phyloP scores from a whole-genome alignment of 352 stramenopile genomes.

The Globisporangium barbulae region DNA sequence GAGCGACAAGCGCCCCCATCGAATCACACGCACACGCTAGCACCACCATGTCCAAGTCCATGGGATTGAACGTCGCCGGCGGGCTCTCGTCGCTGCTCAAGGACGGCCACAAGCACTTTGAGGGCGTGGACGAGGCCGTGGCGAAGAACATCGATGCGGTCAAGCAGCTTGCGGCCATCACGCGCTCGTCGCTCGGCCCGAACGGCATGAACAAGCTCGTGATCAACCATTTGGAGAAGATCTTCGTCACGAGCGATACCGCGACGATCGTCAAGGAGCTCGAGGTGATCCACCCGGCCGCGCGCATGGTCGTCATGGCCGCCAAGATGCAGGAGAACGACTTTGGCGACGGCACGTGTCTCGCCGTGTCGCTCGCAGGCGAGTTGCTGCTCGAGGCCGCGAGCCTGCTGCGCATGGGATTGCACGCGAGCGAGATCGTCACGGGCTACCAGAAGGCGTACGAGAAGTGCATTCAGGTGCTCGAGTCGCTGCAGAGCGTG shows the following conservation, averaged over 20 bases:
- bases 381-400: constrained; percentile 96
- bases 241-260: constrained; percentile 99
- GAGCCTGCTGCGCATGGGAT: constrained; percentile 96
- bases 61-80: constrained; percentile 94
- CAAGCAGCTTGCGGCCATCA: constrained; percentile 97
- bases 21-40: neutral
- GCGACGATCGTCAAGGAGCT: constrained; percentile 99
- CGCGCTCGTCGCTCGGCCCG: constrained; percentile 96
- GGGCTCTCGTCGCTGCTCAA: constrained; percentile 98
- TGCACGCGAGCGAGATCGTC: constrained; percentile 98
- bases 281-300: constrained; percentile 98
- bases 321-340: constrained; percentile 99
- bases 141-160: constrained; percentile 98
- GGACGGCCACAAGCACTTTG: constrained; percentile 96
- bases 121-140: constrained; percentile 94
- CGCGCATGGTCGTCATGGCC: constrained; percentile 98
- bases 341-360: constrained; percentile 95
- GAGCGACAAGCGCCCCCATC: neutral
- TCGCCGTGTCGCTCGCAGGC: constrained; percentile 96
- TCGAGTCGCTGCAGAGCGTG: constrained; percentile 87
- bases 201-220: constrained; percentile 99
- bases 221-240: constrained; percentile 99
- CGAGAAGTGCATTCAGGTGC: constrained; percentile 90
- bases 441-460: constrained; percentile 96
- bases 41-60: constrained; percentile 86